Percentiles rank a stretch among this genome's conserved stretches.
These are phyloP conservation scores for Saturnispora bothae DNA, from an alignment of 805 yeast species.

Conservation along the genomic window DNA sequence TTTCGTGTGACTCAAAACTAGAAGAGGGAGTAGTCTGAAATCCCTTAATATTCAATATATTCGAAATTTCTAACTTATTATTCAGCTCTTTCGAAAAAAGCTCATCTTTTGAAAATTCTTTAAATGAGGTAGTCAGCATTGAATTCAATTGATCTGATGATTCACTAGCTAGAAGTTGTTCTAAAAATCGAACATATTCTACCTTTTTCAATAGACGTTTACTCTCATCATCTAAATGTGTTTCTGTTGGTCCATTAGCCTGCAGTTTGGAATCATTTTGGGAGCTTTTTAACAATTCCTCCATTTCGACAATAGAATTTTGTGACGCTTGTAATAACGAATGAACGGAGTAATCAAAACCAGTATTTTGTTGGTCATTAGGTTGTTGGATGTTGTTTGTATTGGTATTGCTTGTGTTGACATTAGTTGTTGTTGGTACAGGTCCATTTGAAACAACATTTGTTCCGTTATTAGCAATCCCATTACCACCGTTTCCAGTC, in stretches of 20 bases:
- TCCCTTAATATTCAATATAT: slow-evolving; percentile 19
- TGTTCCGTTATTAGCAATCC: neutral
- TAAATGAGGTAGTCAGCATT: slow-evolving; percentile 15
- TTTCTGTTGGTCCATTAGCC: neutral
- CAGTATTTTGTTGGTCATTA: neutral
- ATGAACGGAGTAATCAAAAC: slow-evolving; percentile 1
- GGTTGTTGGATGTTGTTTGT: neutral
- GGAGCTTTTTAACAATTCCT: slow-evolving; percentile 19
- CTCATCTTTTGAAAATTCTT: slow-evolving; percentile 18
- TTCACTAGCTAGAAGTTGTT: slow-evolving; percentile 18
- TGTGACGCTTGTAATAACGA: slow-evolving; percentile 14
- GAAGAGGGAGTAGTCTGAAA: slow-evolving; percentile 15
- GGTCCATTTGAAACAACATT: neutral
- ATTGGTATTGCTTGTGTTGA: neutral
- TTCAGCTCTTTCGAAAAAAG: slow-evolving; percentile 20
- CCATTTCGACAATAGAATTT: slow-evolving; percentile 21
- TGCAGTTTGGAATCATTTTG: neutral
- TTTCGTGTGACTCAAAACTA: slow-evolving; percentile 16
- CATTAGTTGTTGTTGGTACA: neutral
- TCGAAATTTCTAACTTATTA: slow-evolving; percentile 21
- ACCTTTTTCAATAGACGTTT: slow-evolving; percentile 19
- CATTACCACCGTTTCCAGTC: neutral
- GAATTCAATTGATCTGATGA: slow-evolving; percentile 10
- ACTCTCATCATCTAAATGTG: slow-evolving; percentile 18
- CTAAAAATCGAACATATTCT: slow-evolving; percentile 21